A percentile compares a stretch with the other conserved stretches of the same genome.
These are phyloP conservation scores for Barbatosphaeria neglecta DNA, from an alignment of 495 filamentous ascomycete genomes.

Conservation along the genomic window DNA sequence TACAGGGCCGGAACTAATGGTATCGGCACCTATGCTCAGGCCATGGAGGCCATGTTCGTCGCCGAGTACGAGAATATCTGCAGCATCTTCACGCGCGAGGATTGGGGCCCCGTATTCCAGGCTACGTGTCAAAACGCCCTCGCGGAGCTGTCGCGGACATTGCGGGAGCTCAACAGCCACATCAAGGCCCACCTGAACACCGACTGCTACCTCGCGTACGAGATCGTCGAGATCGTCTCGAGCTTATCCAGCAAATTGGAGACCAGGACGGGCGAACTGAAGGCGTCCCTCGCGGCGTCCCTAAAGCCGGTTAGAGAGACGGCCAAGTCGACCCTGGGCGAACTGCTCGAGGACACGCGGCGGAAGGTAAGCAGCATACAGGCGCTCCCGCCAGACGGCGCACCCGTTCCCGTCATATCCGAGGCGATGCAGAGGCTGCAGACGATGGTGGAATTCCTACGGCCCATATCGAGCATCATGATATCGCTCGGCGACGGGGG, in stretches of 20 bases:
- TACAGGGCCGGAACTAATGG: constrained; percentile 90
- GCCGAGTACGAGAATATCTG: constrained; percentile 84
- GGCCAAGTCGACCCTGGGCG: constrained; percentile 71
- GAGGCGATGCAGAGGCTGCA: constrained; percentile 82
- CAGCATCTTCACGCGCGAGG: constrained; percentile 68
- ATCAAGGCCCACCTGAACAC: constrained; percentile 77
- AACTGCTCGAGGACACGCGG: constrained; percentile 79
- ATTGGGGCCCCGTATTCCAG: constrained; percentile 67
- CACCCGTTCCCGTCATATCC: constrained; percentile 61
- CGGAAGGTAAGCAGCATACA: constrained; percentile 49
- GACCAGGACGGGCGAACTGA: constrained; percentile 71
- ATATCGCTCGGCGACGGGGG: constrained; percentile 87
- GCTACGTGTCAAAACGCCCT: constrained; percentile 66
- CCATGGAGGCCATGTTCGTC: constrained; percentile 72
- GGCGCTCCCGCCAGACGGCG: constrained; percentile 67
- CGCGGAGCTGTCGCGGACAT: constrained; percentile 69
- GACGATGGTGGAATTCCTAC: constrained; percentile 75
- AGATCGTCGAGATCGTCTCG: constrained; percentile 88
- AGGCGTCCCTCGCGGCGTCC: constrained; percentile 68
- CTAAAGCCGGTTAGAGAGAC: constrained; percentile 85
- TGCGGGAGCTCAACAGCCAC: constrained; percentile 81
- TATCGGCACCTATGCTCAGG: constrained; percentile 78
- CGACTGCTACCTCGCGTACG: constrained; percentile 92
- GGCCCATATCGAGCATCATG: constrained; percentile 80
- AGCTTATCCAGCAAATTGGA: constrained; percentile 70